Evolutionary conservation across 257 asterid species (phyloP).

Genomic region (Solanum neorickii): DNA sequence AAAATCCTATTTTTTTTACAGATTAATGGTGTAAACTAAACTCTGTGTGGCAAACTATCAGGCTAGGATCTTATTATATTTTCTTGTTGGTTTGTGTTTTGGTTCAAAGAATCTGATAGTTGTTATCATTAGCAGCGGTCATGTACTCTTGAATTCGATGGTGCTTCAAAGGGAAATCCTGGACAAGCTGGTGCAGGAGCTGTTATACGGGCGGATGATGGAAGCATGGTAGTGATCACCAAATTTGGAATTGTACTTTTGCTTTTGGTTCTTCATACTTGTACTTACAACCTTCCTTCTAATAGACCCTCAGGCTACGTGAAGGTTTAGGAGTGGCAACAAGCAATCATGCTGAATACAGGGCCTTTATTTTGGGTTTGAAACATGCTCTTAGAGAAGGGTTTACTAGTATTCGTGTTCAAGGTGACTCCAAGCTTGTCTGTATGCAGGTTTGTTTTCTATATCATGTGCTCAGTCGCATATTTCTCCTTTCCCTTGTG

Average conservation of each 20-base stretch:
- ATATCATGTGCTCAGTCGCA: background rate
- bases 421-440: conserved; percentile 95
- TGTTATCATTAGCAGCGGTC: conserved; percentile 38
- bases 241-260: background rate
- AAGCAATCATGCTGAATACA: conserved; percentile 88
- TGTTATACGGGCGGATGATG: conserved; percentile 78
- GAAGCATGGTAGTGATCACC: conserved; percentile 46
- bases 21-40: background rate
- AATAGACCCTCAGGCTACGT: conserved; percentile 77
- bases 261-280: background rate
- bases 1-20: background rate
- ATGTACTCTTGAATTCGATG: conserved; percentile 89
- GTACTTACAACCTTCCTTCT: conserved; percentile 3
- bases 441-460: conserved; percentile 81
- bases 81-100: background rate
- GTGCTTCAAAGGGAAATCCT: conserved; percentile 97
- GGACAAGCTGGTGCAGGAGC: conserved; percentile 99
- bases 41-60: background rate
- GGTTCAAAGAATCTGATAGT: conserved; percentile 2
- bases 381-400: conserved; percentile 75
- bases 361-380: conserved; percentile 84
- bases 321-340: conserved; percentile 96
- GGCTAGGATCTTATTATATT: background rate
- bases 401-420: conserved; percentile 76
- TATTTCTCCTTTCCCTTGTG: background rate